These are phyloP conservation scores for Theobroma cacao DNA, from an alignment of 345 rosid genomes.

Conservation along the genomic window DNA sequence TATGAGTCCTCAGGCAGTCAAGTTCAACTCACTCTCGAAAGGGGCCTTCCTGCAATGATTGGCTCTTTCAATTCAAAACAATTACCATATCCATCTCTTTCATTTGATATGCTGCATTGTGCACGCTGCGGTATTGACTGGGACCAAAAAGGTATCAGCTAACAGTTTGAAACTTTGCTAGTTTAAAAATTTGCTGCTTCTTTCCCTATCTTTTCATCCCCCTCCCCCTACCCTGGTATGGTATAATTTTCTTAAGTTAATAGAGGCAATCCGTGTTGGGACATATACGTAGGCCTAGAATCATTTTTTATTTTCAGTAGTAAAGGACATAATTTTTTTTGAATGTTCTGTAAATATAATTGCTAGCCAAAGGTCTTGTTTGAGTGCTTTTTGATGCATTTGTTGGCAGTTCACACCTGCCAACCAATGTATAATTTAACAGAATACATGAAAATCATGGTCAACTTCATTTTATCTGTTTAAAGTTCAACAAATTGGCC, in stretches of 20 bases:
- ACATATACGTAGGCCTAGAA: background rate
- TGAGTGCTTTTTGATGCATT: background rate
- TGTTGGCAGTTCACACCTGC: background rate
- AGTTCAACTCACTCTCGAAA: constrained; percentile 94
- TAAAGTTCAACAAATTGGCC: background rate
- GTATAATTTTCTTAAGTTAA: background rate
- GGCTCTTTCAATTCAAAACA: constrained; percentile 74
- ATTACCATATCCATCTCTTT: constrained; percentile 94
- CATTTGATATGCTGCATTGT: constrained; percentile 99
- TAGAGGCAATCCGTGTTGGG: background rate
- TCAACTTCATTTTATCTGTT: background rate
- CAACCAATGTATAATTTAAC: background rate
- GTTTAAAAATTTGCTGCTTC: background rate
- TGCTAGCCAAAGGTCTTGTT: background rate
- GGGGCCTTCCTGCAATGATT: constrained; percentile 99
- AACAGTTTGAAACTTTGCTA: background rate
- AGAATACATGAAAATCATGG: background rate
- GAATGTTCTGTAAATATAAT: background rate
- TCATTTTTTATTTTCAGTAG: background rate
- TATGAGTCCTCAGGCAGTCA: constrained; percentile 97
- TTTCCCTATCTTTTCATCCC: background rate
- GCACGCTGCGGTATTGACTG: constrained; percentile 87
- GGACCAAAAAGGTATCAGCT: constrained; percentile 84
- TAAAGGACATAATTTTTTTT: background rate
- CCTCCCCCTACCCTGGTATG: background rate